These are phyloP conservation scores for Ormosia semicastrata DNA, from an alignment of 306 rosid species.

Conservation along the genomic window DNA sequence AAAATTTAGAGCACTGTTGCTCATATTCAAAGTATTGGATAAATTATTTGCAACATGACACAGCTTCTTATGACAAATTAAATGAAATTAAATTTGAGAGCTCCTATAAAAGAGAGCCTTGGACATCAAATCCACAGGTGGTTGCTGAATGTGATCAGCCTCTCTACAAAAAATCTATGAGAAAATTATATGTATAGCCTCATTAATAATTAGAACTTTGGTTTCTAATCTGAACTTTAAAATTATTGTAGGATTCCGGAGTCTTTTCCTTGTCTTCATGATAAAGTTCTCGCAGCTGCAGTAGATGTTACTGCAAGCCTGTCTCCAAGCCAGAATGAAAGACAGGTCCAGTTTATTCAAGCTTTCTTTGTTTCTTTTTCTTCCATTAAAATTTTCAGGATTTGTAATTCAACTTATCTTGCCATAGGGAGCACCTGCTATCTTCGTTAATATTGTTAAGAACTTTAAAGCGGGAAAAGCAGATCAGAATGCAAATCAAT, in stretches of 20 bases:
- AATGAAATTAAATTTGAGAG: conserved; percentile 9
- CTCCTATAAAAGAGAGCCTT: background rate
- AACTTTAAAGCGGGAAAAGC: conserved; percentile 41
- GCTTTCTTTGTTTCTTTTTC: conserved; percentile 27
- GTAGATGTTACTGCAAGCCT: conserved; percentile 44
- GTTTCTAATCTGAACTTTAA: background rate
- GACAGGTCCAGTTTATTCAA: conserved; percentile 51
- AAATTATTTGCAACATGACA: background rate
- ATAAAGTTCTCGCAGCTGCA: conserved; percentile 72
- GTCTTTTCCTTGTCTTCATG: conserved; percentile 71
- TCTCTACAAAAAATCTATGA: background rate
- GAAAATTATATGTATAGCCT: background rate
- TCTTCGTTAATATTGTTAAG: conserved; percentile 47
- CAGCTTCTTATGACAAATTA: background rate
- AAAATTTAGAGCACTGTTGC: background rate
- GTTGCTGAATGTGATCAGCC: conserved; percentile 19
- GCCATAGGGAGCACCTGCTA: conserved; percentile 48
- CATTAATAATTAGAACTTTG: conserved; percentile 2
- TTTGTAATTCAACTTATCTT: conserved; percentile 33
- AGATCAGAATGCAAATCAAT: conserved; percentile 34
- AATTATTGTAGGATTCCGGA: conserved; percentile 62
- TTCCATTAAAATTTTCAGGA: conserved; percentile 10
- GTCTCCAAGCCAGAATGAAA: conserved; percentile 49
- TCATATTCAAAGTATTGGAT: background rate
- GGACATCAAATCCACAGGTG: conserved; percentile 11